Conservation (phyloP, 208 protist genomes). For the Leishmania major region DNA sequence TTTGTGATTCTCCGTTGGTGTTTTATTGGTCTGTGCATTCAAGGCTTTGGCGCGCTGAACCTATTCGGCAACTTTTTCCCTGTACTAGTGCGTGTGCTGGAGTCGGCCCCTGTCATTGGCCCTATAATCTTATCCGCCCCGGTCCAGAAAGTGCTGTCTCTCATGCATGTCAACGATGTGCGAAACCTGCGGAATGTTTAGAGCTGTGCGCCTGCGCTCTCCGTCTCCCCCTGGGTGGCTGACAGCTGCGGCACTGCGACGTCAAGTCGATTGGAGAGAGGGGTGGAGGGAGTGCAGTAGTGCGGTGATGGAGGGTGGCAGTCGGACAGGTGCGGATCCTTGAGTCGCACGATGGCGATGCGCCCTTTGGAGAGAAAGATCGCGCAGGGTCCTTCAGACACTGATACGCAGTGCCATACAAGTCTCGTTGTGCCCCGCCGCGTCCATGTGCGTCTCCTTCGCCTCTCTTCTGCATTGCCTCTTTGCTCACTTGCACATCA, state of each 20-base stretch:
- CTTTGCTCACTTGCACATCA: neutral
- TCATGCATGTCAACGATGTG: constrained; percentile 42
- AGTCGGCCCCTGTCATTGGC: constrained; percentile 85
- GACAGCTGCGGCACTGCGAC: neutral
- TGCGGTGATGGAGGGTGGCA: neutral
- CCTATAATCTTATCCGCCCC: constrained; percentile 68
- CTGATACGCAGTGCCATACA: too few relatives aligned
- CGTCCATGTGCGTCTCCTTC: neutral
- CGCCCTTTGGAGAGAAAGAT: neutral
- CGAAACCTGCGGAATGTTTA: constrained; percentile 73
- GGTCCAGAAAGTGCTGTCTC: constrained; percentile 53
- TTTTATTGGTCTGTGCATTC: constrained; percentile 77
- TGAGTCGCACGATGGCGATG: neutral
- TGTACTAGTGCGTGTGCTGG: constrained; percentile 81
- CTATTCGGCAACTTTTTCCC: constrained; percentile 94
- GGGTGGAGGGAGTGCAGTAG: neutral
- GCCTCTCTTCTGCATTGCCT: neutral
- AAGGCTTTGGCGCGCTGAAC: constrained; percentile 89
- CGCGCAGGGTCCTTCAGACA: neutral
- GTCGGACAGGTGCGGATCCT: too few relatives aligned
- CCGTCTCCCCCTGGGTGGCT: neutral
- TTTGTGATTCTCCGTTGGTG: constrained; percentile 82
- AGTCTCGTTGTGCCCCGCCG: neutral
- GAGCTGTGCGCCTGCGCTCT: neutral
- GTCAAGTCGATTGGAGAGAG: neutral